These are phyloP conservation scores for Penicillium sclerotiorum DNA, from an alignment of 2,329 filamentous ascomycete genomes.

Conservation along the genomic window DNA sequence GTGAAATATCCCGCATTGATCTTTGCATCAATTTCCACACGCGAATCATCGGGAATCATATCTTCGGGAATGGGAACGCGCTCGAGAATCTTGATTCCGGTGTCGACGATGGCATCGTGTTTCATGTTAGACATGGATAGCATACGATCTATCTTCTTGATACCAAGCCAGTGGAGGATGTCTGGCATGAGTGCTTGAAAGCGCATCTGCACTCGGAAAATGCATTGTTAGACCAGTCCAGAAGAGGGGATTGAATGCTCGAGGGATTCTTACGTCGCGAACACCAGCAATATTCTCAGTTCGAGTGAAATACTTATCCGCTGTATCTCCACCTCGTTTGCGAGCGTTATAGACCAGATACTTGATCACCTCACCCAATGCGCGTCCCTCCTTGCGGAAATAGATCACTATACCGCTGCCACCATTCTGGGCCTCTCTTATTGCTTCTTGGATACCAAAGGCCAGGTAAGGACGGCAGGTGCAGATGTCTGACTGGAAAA, in stretches of 20 bases:
- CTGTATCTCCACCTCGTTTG: slow-evolving; percentile 44
- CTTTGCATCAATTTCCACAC: slow-evolving; percentile 99
- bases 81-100: slow-evolving; percentile 74
- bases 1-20: slow-evolving; percentile 91
- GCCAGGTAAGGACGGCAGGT: slow-evolving; percentile 91
- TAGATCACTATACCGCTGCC: slow-evolving; percentile 96
- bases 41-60: slow-evolving; percentile 89
- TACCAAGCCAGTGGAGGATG: slow-evolving; percentile 96
- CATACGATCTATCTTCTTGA: slow-evolving; percentile 98
- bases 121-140: slow-evolving; percentile 90
- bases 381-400: slow-evolving; percentile 95
- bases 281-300: slow-evolving; percentile 98
- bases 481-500: slow-evolving; percentile 97
- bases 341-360: slow-evolving; percentile 67
- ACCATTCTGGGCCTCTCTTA: slow-evolving; percentile 93
- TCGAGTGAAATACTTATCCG: slow-evolving; percentile 76
- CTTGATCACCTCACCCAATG: slow-evolving; percentile 93
- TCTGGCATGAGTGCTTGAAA: slow-evolving; percentile 99
- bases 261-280: slow-evolving; percentile 63
- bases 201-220: slow-evolving; percentile 65
- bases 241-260: slow-evolving; percentile 56
- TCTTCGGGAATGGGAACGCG: slow-evolving; percentile 89
- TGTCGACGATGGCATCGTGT: slow-evolving; percentile 54
- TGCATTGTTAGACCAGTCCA: background rate
- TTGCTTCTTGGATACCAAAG: slow-evolving; percentile 95